Percentiles rank a stretch among this genome's conserved stretches.
Conservation (phyloP, 2,329 filamentous ascomycete species). For the Neoascochyta sp. region DNA sequence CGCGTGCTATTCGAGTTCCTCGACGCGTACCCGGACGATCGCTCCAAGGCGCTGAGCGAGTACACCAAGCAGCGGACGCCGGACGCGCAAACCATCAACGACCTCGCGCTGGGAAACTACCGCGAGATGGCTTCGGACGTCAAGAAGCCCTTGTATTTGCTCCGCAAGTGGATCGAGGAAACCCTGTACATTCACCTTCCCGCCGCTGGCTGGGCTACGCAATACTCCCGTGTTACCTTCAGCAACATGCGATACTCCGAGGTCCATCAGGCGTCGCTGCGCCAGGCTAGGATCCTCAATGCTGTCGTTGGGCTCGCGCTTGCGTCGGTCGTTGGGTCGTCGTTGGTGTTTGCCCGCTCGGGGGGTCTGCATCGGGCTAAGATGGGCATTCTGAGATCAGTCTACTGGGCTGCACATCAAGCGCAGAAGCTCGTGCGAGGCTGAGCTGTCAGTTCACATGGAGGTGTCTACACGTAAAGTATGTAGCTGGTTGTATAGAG, state of each 20-base stretch:
- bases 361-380: constrained; percentile 22
- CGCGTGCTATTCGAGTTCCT: constrained; percentile 79
- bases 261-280: constrained; percentile 64
- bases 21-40: constrained; percentile 58
- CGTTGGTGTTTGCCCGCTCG: constrained; percentile 20
- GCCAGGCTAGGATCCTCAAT: constrained; percentile 33
- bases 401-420: constrained; percentile 25
- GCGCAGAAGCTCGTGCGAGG: constrained; percentile 16
- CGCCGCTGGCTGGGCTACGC: constrained; percentile 78
- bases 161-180: constrained; percentile 86
- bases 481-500: no score
- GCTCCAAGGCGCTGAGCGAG: constrained; percentile 56
- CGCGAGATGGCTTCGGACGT: constrained; percentile 89
- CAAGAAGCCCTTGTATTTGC: constrained; percentile 68
- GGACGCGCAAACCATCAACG: constrained; percentile 87
- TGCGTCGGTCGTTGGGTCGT: constrained; percentile 13
- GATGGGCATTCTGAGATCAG: constrained; percentile 23
- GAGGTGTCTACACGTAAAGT: no score
- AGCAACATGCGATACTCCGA: constrained; percentile 88
- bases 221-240: constrained; percentile 90
- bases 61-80: constrained; percentile 72
- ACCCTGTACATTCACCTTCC: constrained; percentile 73
- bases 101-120: constrained; percentile 87
- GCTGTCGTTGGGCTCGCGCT: constrained; percentile 22
- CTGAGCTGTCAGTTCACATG: no score